A percentile compares a stretch with the other conserved stretches of the same genome.
Conservation (phyloP, 106 monocot species). For the Posidonia australis region DNA sequence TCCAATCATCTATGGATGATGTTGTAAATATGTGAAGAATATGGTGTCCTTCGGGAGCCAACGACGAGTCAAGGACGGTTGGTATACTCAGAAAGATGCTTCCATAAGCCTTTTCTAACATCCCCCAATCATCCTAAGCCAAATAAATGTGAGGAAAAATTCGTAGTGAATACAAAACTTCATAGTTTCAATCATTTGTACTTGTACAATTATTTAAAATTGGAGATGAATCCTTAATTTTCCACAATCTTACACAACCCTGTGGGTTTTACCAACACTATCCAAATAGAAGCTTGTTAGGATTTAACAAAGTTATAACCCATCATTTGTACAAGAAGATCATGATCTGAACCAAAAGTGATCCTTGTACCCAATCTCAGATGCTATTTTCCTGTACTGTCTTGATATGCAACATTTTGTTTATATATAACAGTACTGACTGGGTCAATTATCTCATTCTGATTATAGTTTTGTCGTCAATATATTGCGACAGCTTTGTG, state of each 20-base stretch:
- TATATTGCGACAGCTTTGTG: no score
- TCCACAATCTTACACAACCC: neutral
- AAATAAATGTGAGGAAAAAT: neutral
- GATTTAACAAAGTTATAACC: no score
- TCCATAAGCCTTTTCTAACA: slow-evolving; percentile 78
- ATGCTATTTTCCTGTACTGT: no score
- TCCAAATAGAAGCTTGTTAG: no score
- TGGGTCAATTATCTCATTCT: no score
- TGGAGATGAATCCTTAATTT: neutral
- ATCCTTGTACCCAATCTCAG: no score
- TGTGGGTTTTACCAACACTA: no score
- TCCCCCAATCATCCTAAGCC: slow-evolving; percentile 77
- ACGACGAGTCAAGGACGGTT: slow-evolving; percentile 86
- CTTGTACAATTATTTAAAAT: neutral
- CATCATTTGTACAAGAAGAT: no score
- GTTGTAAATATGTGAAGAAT: slow-evolving; percentile 98
- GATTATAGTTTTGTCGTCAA: no score
- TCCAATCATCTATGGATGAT: slow-evolving; percentile 84
- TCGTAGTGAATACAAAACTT: neutral
- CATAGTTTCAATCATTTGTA: neutral
- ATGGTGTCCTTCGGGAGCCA: slow-evolving; percentile 95
- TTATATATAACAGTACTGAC: no score
- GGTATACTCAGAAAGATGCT: slow-evolving; percentile 99
- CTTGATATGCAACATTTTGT: no score
- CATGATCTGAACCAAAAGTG: no score